A percentile compares a stretch with the other conserved stretches of the same genome.
These are phyloP conservation scores for Vigna nakashimae DNA, from an alignment of 306 rosid genomes.

Conservation along the genomic window DNA sequence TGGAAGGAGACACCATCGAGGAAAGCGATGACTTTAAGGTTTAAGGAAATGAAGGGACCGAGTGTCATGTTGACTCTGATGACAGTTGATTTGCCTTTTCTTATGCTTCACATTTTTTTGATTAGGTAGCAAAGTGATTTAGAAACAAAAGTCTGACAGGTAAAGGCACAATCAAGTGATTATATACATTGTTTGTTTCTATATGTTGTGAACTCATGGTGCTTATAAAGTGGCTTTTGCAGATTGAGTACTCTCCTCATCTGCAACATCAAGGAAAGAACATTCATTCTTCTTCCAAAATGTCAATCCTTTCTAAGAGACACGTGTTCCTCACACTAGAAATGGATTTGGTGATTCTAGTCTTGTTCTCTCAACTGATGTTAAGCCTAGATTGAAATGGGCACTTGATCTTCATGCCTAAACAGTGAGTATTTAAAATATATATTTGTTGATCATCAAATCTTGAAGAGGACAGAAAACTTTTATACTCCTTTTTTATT, in stretches of 20 bases:
- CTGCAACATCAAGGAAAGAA: conserved; percentile 46
- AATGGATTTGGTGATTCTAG: conserved; percentile 70
- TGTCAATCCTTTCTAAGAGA: conserved; percentile 64
- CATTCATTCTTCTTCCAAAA: conserved; percentile 48
- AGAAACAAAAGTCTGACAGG: conserved; percentile 40
- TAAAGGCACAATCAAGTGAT: conserved; percentile 35
- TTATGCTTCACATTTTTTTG: too few relatives aligned
- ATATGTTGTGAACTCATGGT: neutral
- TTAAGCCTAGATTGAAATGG: conserved; percentile 91
- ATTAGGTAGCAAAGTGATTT: neutral
- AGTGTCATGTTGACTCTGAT: too few relatives aligned
- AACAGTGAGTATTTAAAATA: conserved; percentile 64
- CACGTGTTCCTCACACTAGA: conserved; percentile 65
- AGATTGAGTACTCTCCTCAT: conserved; percentile 59
- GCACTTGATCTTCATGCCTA: conserved; percentile 84
- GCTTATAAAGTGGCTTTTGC: conserved; percentile 18
- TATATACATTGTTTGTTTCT: conserved; percentile 24
- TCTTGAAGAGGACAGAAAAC: neutral
- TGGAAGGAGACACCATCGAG: too few relatives aligned
- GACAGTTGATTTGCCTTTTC: too few relatives aligned
- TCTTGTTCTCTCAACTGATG: conserved; percentile 89
- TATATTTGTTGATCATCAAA: conserved; percentile 14
- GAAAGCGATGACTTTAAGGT: too few relatives aligned
- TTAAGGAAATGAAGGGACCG: too few relatives aligned
- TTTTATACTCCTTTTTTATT: neutral